Base-by-base conservation (phyloP, 257 asterid species). In the Buddleja alternifolia region DNA sequence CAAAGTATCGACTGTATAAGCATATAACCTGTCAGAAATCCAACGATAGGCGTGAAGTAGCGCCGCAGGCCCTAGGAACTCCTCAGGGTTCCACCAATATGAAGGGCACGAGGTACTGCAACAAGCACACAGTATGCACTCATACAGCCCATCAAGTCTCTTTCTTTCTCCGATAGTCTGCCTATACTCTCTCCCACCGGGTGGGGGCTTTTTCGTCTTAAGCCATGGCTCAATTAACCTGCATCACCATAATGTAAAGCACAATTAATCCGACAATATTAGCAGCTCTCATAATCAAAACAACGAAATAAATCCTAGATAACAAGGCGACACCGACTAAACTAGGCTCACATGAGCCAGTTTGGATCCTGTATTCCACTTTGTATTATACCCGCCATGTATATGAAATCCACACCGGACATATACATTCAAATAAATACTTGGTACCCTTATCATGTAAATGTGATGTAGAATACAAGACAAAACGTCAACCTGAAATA, bases 1-100 rank as follows among this genome's bases (percentile, higher is more conserved):
- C 7, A 1, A 52, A 15, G 2, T 12, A n/a, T 2, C 9, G 9
- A 52, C 4, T 7, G 19, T 6, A 21, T 12, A 56, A 12, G 36
- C 10, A 2, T 5, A 6, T 24, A 52, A 86, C 97, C 94, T 88
- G 77, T 90, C 95, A 0, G 77, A 44, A 32, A 88, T 75, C 97
- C 96, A 90, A n/a, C 97, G 84, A 46, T 83, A 86, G 6, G 95
- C 86, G 24, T 88, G 95, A 63, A 90, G 87, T 10, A 90, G 56
- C 0, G 95, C 78, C 0, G 96, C 95, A 0, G 97, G 92, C 10
- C 97, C 95, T 6, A 41, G 78, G 67, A 81, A 88, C 82, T 86
- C 75, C 68, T 90, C 97, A 0, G 95, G 95, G 66, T 86, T 85
- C 96, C 97, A 90, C 97, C 96, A 90, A 63, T 90, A 90, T 9